Percentiles rank a stretch among this genome's conserved stretches.
Conservation (phyloP, 345 rosid genomes). For the Psidium guajava region DNA sequence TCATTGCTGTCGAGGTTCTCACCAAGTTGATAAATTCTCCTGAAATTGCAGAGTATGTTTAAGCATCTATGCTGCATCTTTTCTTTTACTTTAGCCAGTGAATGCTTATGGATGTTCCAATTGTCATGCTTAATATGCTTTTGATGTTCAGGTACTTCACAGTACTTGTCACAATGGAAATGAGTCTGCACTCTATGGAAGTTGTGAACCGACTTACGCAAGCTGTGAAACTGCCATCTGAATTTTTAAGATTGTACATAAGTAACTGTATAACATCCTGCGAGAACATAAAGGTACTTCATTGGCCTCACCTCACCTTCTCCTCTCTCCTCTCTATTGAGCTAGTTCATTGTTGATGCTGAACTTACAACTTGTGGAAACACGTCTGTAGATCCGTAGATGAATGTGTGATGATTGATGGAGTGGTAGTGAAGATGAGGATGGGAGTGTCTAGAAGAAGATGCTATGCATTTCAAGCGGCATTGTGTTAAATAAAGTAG, state of each 20-base stretch:
- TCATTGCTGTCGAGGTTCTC: slow-evolving; percentile 88
- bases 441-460: neutral
- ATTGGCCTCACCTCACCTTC: neutral
- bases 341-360: neutral
- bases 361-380: neutral
- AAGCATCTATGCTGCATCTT: neutral
- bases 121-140: neutral
- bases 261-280: slow-evolving; percentile 94
- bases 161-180: slow-evolving; percentile 90
- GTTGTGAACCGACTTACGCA: slow-evolving; percentile 98
- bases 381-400: neutral
- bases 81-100: neutral
- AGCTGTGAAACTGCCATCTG: slow-evolving; percentile 88
- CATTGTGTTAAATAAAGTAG: neutral
- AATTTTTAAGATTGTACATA: slow-evolving; percentile 81
- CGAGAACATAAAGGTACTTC: slow-evolving; percentile 72
- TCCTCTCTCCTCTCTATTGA: neutral
- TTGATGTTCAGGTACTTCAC: slow-evolving; percentile 56
- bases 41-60: slow-evolving; percentile 79
- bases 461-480: neutral
- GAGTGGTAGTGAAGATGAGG: neutral
- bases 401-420: neutral
- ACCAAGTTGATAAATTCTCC: slow-evolving; percentile 79
- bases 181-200: slow-evolving; percentile 98
- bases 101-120: neutral